These are phyloP conservation scores for Cyclocybe cylindracea DNA, from an alignment of 768 basidiomycete species.

Conservation along the genomic window DNA sequence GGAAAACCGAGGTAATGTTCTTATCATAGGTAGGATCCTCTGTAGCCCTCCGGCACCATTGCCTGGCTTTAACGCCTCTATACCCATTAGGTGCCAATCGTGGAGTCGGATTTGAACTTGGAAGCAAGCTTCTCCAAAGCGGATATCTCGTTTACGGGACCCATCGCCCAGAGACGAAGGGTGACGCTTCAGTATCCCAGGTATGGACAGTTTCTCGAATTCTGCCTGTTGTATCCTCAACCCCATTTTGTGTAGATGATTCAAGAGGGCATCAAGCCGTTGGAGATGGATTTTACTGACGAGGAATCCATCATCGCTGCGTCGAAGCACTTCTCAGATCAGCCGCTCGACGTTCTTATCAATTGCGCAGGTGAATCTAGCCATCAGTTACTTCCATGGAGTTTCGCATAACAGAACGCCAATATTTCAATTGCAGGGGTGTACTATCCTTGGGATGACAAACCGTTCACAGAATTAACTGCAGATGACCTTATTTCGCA, in stretches of 20 bases:
- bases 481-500: conserved; percentile 5
- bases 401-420: background rate
- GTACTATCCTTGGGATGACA: conserved; percentile 6
- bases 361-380: conserved; percentile 1
- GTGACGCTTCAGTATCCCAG: background rate
- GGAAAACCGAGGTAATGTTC: background rate
- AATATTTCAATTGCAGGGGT: background rate
- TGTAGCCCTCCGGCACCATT: background rate
- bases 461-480: conserved; percentile 2
- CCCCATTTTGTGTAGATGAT: background rate
- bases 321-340: background rate
- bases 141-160: conserved; percentile 6
- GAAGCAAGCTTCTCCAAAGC: background rate
- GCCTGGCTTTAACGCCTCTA: background rate
- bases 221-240: too few relatives aligned
- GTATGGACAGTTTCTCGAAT: background rate
- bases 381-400: too few relatives aligned
- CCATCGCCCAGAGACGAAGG: conserved; percentile 1
- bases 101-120: conserved; percentile 3
- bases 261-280: background rate
- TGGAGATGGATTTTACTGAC: conserved; percentile 6
- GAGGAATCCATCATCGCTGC: conserved; percentile 2
- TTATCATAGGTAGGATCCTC: conserved; percentile 1
- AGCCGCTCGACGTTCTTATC: conserved; percentile 2
- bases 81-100: conserved; percentile 1